Conservation (phyloP, 2,329 filamentous ascomycete genomes). For the Aspergillus versicolor region DNA sequence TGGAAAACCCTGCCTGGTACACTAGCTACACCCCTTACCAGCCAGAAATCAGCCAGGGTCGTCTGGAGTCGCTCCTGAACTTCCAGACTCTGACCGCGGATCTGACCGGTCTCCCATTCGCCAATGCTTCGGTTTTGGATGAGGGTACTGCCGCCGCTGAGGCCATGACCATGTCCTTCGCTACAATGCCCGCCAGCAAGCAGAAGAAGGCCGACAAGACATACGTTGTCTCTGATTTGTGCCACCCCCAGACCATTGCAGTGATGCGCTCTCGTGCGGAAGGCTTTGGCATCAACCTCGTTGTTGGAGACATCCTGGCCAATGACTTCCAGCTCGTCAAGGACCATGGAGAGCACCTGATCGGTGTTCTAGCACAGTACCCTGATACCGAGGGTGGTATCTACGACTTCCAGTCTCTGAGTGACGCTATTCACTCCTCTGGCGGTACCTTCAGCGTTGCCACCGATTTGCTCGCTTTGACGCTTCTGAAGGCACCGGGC, state of each 20-base stretch:
- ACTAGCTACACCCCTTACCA: constrained; percentile 98
- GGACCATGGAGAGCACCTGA: constrained; percentile 73
- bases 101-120: constrained; percentile 79
- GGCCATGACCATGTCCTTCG: constrained; percentile 91
- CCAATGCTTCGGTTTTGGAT: constrained; percentile 88
- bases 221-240: constrained; percentile 77
- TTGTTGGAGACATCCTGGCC: constrained; percentile 69
- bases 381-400: constrained; percentile 84
- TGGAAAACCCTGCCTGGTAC: constrained; percentile 95
- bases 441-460: constrained; percentile 81
- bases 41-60: constrained; percentile 93
- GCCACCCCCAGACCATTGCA: constrained; percentile 81
- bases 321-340: constrained; percentile 65
- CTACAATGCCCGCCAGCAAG: constrained; percentile 67
- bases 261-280: constrained; percentile 83
- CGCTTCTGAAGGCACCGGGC: constrained; percentile 81
- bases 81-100: constrained; percentile 93
- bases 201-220: constrained; percentile 75
- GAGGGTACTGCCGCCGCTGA: constrained; percentile 91
- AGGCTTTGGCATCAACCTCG: constrained; percentile 84
- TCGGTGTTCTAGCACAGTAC: constrained; percentile 93
- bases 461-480: constrained; percentile 85
- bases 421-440: constrained; percentile 72
- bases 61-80: constrained; percentile 88
- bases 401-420: constrained; percentile 70